Conservation (phyloP, 768 basidiomycete genomes). For the Agaricus blazei region DNA sequence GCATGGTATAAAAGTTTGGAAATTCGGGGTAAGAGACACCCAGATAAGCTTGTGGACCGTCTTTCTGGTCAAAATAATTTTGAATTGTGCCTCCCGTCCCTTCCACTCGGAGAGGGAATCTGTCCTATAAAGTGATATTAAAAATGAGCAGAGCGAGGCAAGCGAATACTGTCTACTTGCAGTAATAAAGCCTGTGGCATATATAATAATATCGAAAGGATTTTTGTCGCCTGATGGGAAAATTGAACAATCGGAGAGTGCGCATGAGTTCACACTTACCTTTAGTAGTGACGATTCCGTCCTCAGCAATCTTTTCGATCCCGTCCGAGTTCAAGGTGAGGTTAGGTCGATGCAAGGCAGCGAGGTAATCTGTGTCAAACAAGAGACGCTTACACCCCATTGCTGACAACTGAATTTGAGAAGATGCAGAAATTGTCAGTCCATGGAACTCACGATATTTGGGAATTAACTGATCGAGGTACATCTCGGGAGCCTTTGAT, state of each 20-base stretch:
- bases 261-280: constrained; percentile 18
- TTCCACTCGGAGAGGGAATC: constrained; percentile 26
- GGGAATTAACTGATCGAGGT: constrained; percentile 41
- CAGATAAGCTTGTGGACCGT: constrained; percentile 40
- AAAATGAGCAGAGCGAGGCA: background rate
- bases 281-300: constrained; percentile 36
- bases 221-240: constrained; percentile 23
- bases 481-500: constrained; percentile 36
- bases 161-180: constrained; percentile 11
- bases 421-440: background rate
- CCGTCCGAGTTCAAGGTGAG: constrained; percentile 37
- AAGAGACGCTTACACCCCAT: constrained; percentile 53
- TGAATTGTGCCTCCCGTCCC: constrained; percentile 30
- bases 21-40: constrained; percentile 40
- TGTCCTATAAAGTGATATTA: constrained; percentile 17
- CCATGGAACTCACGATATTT: constrained; percentile 32
- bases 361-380: constrained; percentile 42
- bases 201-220: constrained; percentile 33
- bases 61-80: constrained; percentile 33
- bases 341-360: constrained; percentile 39
- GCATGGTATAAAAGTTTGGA: constrained; percentile 38
- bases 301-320: constrained; percentile 31
- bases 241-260: no score
- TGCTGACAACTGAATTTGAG: constrained; percentile 20
- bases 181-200: constrained; percentile 30